Conservation (phyloP, 129 eudicot genomes). For the Centrapalus pauciflorus region DNA sequence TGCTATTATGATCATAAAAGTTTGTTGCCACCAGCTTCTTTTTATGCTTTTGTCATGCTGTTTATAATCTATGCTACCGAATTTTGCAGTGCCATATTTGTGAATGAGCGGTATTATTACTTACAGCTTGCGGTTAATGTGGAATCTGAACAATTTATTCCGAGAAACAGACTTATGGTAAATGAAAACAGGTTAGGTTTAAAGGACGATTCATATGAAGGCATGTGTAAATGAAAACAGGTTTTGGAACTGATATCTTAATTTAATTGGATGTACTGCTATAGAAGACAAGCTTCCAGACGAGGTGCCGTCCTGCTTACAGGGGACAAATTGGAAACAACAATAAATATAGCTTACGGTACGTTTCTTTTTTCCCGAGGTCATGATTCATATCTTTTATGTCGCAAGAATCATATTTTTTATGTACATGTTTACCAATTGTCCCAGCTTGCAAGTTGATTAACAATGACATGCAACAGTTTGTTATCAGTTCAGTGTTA, state of each 20-base stretch:
- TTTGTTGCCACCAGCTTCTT: not conserved
- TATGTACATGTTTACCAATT: no score
- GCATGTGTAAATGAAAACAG: no score
- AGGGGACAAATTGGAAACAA: no score
- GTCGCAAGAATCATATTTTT: no score
- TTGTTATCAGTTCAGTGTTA: no score
- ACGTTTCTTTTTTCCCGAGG: no score
- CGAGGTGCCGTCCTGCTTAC: no score
- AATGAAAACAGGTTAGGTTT: no score
- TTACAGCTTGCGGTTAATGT: conserved; percentile 43
- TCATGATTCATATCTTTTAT: no score
- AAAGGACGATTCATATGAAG: not conserved
- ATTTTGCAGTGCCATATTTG: conserved; percentile 68
- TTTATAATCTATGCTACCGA: not conserved
- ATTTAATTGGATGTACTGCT: conserved; percentile 87
- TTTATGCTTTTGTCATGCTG: not conserved
- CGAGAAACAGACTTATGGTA: conserved; percentile 50
- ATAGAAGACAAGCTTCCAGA: conserved; percentile 99
- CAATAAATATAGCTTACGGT: no score
- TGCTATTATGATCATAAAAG: conserved; percentile 5
- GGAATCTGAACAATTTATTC: conserved; percentile 58
- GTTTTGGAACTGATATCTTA: conserved; percentile 73
- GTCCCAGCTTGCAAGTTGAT: no score
- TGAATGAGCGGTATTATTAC: conserved; percentile 57
- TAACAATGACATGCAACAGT: no score